These are phyloP conservation scores for Stentor roeselii DNA, from an alignment of 73 alveolate genomes.

Conservation along the genomic window DNA sequence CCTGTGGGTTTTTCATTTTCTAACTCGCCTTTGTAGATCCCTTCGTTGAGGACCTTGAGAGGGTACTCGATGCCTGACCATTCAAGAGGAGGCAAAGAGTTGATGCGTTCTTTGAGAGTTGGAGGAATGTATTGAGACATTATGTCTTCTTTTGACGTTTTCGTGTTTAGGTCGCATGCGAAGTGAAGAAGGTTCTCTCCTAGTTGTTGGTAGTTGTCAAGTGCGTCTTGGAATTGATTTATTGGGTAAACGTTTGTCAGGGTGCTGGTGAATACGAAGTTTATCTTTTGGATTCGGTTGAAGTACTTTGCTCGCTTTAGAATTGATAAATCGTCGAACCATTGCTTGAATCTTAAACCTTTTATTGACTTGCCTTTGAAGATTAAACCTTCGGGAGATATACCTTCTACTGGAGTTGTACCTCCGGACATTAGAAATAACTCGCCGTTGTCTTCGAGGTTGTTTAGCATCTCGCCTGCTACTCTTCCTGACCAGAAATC, in stretches of 20 bases:
- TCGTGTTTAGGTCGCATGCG: not conserved
- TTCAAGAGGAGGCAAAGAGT: not conserved
- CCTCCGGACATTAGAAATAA: not conserved
- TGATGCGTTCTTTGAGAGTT: not conserved
- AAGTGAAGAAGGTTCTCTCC: not conserved
- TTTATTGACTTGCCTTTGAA: not conserved
- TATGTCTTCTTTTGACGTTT: not conserved
- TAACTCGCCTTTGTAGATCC: not conserved
- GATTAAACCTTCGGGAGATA: not conserved
- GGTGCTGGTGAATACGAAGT: not conserved
- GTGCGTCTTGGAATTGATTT: not conserved
- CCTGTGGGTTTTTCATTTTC: not conserved
- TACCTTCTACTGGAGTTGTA: not conserved
- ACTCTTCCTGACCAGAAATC: not conserved
- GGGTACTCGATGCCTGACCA: not conserved
- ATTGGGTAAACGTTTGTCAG: not conserved
- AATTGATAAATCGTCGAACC: not conserved
- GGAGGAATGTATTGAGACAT: not conserved
- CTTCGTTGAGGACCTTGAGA: not conserved
- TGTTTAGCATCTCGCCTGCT: not conserved
- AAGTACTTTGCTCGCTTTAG: not conserved
- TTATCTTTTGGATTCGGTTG: conserved; percentile 10
- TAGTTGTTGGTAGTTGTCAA: not conserved
- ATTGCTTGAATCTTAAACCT: not conserved
- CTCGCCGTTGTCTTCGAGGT: not conserved